Evolutionary conservation across 306 rosid species (phyloP), one percentile per base, ranked within the genome.

Genomic region (Corylus americana): DNA sequence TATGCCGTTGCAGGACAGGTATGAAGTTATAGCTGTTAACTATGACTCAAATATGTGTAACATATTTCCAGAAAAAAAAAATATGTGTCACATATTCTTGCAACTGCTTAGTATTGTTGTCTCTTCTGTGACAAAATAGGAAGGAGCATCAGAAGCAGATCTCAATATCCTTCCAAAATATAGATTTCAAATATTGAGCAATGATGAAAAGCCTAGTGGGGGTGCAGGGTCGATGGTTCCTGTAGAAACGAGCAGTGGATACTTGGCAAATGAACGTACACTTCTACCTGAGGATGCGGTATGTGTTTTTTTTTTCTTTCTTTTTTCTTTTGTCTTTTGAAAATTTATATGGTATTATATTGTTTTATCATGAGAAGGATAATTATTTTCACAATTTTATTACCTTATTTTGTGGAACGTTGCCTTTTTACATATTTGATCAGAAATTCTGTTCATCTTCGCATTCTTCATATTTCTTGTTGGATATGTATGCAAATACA

Each of bases 1-100:
- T 91, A 96, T 62, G 96, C 97, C 20, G 89, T 96, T 86, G 99
- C 98, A 14, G 97, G 97, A 82, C 97, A 90, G 98, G 99, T 96
- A 89, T 77, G 88, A 49, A 77, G 76, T 63, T 51, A 55, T 27
- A 55, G 54, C 79, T 73, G 51, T 75, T 66, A 73, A 81, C 54
- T 5, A 6, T 77, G 80, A 74, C 71, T 17, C 4, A 29, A 74
- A 63, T 61, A 64, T 76, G 53, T 49, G 61, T 5, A 47, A 47
- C 53, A 35, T 64, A 45, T 74, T 45, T 31, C 35, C 35, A 31
- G 35, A 31, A 31, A 31, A 31, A 31, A 31, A 31, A 29, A 74
- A 63, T 61, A 64, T 76, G 48, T 49, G 61, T 5, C 47, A 47
- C 53, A 35, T 64, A 45, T 74, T 45, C 63, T 75, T 78, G 82